Evolutionary conservation across 192 early-diverging fungal genomes (phyloP).

Genomic region (Kappamyces sp.): DNA sequence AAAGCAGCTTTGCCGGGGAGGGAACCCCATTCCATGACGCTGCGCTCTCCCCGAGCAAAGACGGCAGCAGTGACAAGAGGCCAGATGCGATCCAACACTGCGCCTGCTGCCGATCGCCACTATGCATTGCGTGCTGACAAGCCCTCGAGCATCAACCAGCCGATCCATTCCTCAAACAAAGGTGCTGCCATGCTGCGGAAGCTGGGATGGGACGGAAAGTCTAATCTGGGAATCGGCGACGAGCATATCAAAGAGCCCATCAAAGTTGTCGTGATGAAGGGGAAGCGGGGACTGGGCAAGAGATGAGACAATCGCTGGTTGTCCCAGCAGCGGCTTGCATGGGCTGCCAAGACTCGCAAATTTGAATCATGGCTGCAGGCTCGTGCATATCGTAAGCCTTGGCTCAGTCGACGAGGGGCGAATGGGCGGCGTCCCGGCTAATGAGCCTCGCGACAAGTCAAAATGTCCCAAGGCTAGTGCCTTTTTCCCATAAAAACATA

Average conservation of each 20-base stretch:
- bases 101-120: background rate
- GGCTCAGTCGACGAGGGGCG: background rate
- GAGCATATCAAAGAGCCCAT: too few relatives aligned
- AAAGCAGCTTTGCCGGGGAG: background rate
- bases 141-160: too few relatives aligned
- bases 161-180: too few relatives aligned
- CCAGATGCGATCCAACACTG: background rate
- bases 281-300: too few relatives aligned
- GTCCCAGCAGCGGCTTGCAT: too few relatives aligned
- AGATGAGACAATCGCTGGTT: too few relatives aligned
- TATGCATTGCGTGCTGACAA: too few relatives aligned
- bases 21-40: background rate
- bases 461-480: background rate
- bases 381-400: background rate
- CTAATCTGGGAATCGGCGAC: too few relatives aligned
- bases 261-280: too few relatives aligned
- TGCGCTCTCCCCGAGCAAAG: background rate
- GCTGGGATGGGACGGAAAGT: too few relatives aligned
- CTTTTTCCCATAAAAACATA: background rate
- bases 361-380: background rate
- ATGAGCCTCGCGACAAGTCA: conserved; percentile 2
- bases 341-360: background rate
- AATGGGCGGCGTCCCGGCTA: background rate
- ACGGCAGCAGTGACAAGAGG: background rate
- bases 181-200: too few relatives aligned